Base-by-base conservation (phyloP, 2,329 filamentous ascomycete species). In the Aspergillaceae sp. region DNA sequence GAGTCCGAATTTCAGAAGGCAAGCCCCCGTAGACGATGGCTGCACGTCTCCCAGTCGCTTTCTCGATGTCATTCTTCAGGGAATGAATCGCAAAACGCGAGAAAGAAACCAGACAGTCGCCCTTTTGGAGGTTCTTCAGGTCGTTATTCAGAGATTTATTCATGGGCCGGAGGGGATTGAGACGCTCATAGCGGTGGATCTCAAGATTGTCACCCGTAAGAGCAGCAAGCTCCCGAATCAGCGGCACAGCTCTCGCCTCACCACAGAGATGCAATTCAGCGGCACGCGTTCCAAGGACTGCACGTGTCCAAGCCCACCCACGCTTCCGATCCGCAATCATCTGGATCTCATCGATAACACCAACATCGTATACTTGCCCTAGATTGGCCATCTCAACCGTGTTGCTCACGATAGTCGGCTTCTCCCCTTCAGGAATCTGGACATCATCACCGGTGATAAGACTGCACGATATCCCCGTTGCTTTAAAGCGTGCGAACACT, bases 311-410 rank as follows among this genome's bases (percentile, higher is more conserved):
- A 2, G 89, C 90, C 83, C 86, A 94, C 1, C 94, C 92, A 56
- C 92, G 83, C 0, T 87, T 80, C 0, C 64, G 51, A 58, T 89
- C 83, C 10, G 80, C 83, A 55, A 98, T 87, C 92, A 98, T 97
- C 67, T 98, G 92, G 47, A 98, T 97, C 70, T 98, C 92, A 61
- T 98, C 92, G 51, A 98, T 91, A 54, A 98, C 91, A 1, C 88
- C 91, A 33, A 98, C 90, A 37, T 97, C 91, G 29, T 87, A 80
- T 2, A 65, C 63, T 3, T 67, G 67, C 42, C 75, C 74, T 19
- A 81, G 55, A 5, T 78, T 78, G 27, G 83, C 76, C 84, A 98
- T 98, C 65, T 98, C 92, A 3, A 98, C 92, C 0, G 92, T 98
- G 61, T 92, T 96, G 61, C 88, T 91, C 47, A 77, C 78, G 59